Evolutionary conservation across 179 eudicot genomes (phyloP), one percentile per base, ranked within the genome.

Genomic region (Drosera spatulata): DNA sequence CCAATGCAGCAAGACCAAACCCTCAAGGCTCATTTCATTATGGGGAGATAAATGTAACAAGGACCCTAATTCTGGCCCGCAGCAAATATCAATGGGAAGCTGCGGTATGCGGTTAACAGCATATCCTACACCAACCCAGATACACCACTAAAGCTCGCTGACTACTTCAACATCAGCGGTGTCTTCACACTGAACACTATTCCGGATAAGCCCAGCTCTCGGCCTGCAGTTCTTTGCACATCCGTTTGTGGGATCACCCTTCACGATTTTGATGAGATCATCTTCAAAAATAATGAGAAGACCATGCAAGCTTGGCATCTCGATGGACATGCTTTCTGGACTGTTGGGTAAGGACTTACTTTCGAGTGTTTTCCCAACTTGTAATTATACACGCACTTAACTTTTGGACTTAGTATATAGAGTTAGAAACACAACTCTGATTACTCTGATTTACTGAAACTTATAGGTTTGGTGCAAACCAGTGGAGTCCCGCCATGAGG

Each of bases 11-110:
- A 40, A 80, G 97, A 73, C 97, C 97, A 39, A 90, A 86, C 56
- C 95, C 91, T 39, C 97, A 90, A 77, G 97, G 97, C 4, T 69
- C 97, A 13, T 90, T 56, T 69, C 97, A 83, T 53, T 90, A 84
- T 63, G 93, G 97, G 45, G 69, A 76, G 6, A 85, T 90, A 39
- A 70, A 74, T 43, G 63, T 81, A 12, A 74, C 70, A 6, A 80
- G 77, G 70, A 86, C 91, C 38, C 43, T 90, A 8, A 44, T 86
- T 11, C 60, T 90, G 2, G 81, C 66, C 88, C 2, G 79, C 69
- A 3, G 69, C 73, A 2, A 66, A 60, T 37, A 78, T 86, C 3
- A 53, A 77, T 53, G 85, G 82, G 8, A 86, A 79, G 70, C 58
- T 53, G 33, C 74, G 85, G 10, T 86, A 90, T 61, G 81, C 79